Base-by-base conservation (phyloP, 2,329 filamentous ascomycete species). In the Teratosphaeria epicoccoides region DNA sequence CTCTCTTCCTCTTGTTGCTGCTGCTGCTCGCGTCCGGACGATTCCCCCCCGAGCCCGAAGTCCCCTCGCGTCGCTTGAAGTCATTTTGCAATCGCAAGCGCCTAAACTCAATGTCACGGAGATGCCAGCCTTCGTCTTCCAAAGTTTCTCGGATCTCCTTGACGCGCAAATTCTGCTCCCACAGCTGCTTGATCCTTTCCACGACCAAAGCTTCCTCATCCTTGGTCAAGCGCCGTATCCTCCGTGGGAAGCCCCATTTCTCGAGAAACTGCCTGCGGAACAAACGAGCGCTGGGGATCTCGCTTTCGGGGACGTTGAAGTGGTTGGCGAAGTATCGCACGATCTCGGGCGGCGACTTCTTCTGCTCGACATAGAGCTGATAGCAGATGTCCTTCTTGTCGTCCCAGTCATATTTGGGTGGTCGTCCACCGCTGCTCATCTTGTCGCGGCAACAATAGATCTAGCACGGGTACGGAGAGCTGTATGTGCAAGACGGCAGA, bases 361-460 rank as follows among this genome's bases (percentile, higher is more conserved):
- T 81, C 70, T 93, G 84, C 53, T 83, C 79, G 59, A 91, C 87
- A 62, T 89, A 93, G 63, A 93, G 78, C 58, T 80, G 78, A 66
- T 79, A 82, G 70, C 80, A 84, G 57, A 82, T 74, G 43, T 79
- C 76, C 61, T 79, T 75, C 67, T 85, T 84, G 53, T 80, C 81
- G 50, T 81, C 78, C 82, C 82, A 85, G 61, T 82, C 78, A 67
- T 84, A 84, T 22, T 28, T 43, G 7, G 43, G 23, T 12, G 49
- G 43, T 11, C 49, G 49, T 25, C 43, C 43, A 17, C 22, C 43
- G 43, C n/a, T 17, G 33, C 33, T 25, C 46, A 37, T 37, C 24
- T 1, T 26, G 46, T 12, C 20, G 29, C 2, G 33, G 11, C 12
- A 2, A 6, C 12, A 10, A 2, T 28, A 28, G 2, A 28, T 28